phyloP scores from a whole-genome alignment of 2,329 filamentous ascomycete genomes.

The Colletotrichum sp. region DNA sequence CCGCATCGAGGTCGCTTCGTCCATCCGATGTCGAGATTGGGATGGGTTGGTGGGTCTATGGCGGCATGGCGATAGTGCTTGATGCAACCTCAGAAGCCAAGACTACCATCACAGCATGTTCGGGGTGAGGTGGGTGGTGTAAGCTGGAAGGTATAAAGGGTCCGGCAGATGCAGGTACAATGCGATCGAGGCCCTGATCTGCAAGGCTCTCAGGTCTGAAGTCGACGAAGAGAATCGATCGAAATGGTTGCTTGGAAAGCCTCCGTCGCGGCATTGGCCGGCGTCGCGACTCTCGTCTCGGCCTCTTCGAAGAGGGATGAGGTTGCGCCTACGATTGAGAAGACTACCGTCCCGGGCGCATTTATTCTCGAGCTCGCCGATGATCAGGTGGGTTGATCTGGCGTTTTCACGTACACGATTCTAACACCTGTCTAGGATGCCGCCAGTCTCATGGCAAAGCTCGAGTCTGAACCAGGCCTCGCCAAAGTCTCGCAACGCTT shows the following conservation, averaged over 20 bases:
- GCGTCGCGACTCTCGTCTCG: background rate
- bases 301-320: background rate
- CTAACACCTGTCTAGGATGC: background rate
- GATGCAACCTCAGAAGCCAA: background rate
- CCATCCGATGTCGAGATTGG: background rate
- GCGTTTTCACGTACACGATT: background rate
- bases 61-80: background rate
- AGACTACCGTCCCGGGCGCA: conserved; percentile 44
- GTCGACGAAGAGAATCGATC: background rate
- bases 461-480: conserved; percentile 9
- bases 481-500: conserved; percentile 22
- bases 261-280: background rate
- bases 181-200: background rate
- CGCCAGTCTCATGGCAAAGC: conserved; percentile 7
- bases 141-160: background rate
- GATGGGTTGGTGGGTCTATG: background rate
- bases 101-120: background rate
- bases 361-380: conserved; percentile 60
- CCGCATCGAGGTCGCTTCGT: background rate
- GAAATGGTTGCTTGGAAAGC: conserved; percentile 3
- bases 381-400: conserved; percentile 39
- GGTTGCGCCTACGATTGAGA: conserved; percentile 11
- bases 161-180: background rate
- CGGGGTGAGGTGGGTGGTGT: background rate
- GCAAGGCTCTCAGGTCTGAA: background rate